Evolutionary conservation across 2,329 filamentous ascomycete genomes (phyloP).

Genomic region (Pseudocercospora pini-densiflorae): DNA sequence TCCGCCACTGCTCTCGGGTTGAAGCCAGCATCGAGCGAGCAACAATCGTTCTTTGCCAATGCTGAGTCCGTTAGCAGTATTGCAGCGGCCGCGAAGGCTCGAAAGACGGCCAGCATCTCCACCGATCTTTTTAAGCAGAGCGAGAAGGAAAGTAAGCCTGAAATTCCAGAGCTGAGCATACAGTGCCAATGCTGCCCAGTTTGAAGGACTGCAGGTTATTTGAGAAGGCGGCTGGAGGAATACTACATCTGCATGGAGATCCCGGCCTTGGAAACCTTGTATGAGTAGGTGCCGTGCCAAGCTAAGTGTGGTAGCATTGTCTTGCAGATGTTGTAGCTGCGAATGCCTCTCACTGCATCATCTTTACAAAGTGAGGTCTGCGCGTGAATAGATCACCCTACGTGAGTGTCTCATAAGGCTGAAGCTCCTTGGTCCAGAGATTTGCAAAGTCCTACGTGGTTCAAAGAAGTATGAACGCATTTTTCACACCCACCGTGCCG

Average conservation of each 20-base stretch:
- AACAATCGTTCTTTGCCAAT: constrained; percentile 15
- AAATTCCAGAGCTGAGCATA: neutral
- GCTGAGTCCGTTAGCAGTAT: neutral
- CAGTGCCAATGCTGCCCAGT: neutral
- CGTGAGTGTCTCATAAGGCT: too few relatives aligned
- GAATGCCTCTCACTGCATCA: too few relatives aligned
- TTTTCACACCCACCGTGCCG: neutral
- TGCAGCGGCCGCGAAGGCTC: neutral
- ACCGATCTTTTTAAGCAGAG: neutral
- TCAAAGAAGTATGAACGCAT: neutral
- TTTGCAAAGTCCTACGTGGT: too few relatives aligned
- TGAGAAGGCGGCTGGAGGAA: neutral
- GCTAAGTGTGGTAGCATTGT: too few relatives aligned
- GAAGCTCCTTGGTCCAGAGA: too few relatives aligned
- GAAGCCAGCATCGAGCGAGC: constrained; percentile 19
- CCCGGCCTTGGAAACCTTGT: neutral
- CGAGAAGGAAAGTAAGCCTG: neutral
- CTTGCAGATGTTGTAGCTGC: too few relatives aligned
- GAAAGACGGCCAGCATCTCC: constrained; percentile 3
- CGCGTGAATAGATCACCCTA: too few relatives aligned
- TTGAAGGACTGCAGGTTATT: neutral
- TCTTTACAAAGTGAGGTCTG: too few relatives aligned
- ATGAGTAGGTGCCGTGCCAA: neutral
- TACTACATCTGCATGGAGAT: neutral
- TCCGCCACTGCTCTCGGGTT: constrained; percentile 17